phyloP scores from a whole-genome alignment of 1,284 basidiomycete species.

The Neolentinus lepideus region DNA sequence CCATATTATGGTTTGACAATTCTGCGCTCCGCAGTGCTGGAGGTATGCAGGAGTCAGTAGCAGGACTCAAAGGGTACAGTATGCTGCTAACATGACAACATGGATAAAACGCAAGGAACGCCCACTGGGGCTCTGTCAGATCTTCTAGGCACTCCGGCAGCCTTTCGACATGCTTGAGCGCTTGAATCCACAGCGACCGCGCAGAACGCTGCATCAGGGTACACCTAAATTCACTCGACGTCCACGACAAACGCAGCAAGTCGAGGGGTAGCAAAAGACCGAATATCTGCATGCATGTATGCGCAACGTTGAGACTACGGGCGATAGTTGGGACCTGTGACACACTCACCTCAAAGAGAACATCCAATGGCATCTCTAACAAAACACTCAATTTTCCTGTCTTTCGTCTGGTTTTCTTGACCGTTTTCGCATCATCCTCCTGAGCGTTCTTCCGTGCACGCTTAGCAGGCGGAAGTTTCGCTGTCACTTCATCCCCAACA shows the following conservation, averaged over 20 bases:
- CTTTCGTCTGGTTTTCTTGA: too few species aligned
- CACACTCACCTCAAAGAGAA: conserved; percentile 19
- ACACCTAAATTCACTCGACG: neutral
- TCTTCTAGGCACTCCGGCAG: neutral
- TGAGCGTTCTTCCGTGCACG: too few species aligned
- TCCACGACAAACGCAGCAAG: neutral
- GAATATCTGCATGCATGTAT: too few species aligned
- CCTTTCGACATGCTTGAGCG: neutral
- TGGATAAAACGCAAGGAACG: neutral
- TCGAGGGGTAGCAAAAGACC: neutral
- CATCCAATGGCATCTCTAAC: conserved; percentile 6
- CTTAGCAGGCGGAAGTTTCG: too few species aligned
- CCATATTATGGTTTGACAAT: neutral
- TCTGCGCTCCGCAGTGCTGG: neutral
- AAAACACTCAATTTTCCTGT: too few species aligned
- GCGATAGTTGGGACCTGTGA: too few species aligned
- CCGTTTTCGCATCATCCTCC: too few species aligned
- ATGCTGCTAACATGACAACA: neutral
- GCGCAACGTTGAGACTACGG: too few species aligned
- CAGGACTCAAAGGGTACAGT: neutral
- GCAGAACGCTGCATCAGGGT: neutral
- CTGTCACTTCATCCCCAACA: too few species aligned
- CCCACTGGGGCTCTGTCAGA: neutral
- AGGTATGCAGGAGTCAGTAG: neutral
- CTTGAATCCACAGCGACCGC: neutral